Evolutionary conservation across 2,329 filamentous ascomycete genomes (phyloP).

Genomic region (Cryphonectria carpinicola): DNA sequence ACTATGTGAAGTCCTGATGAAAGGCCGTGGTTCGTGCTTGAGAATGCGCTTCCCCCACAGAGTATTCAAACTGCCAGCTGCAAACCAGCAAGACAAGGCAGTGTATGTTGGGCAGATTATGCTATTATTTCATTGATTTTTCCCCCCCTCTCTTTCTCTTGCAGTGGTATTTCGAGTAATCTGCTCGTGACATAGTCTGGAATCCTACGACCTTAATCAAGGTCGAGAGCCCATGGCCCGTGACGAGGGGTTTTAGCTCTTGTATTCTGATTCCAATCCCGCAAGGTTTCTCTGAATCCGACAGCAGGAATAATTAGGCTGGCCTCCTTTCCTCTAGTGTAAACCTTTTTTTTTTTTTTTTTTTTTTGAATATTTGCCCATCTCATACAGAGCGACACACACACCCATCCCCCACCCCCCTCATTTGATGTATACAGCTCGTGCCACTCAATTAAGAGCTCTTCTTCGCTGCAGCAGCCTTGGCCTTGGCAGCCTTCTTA

Average conservation of each 20-base stretch:
- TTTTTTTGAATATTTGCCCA: neutral
- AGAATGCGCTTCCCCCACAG: neutral
- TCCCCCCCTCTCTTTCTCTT: neutral
- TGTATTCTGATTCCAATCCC: neutral
- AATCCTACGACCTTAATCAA: neutral
- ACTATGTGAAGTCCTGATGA: neutral
- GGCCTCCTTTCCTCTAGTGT: neutral
- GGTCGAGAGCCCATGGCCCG: neutral
- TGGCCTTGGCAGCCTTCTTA: slow-evolving; percentile 95
- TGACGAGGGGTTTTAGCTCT: neutral
- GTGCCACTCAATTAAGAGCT: slow-evolving; percentile 52
- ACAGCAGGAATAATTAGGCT: neutral
- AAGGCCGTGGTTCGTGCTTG: neutral
- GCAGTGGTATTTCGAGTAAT: neutral
- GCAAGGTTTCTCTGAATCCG: neutral
- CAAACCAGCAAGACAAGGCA: neutral
- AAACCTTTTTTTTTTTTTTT: neutral
- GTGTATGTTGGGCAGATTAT: neutral
- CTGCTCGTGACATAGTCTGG: neutral
- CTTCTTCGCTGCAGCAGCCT: slow-evolving; percentile 85
- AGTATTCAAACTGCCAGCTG: neutral
- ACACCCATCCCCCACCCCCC: no score
- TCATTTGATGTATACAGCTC: neutral
- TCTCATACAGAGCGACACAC: neutral
- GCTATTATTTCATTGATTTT: neutral